Evolutionary conservation across 371 early-diverging fungal genomes (phyloP).

Genomic region (Blakeslea trispora): DNA sequence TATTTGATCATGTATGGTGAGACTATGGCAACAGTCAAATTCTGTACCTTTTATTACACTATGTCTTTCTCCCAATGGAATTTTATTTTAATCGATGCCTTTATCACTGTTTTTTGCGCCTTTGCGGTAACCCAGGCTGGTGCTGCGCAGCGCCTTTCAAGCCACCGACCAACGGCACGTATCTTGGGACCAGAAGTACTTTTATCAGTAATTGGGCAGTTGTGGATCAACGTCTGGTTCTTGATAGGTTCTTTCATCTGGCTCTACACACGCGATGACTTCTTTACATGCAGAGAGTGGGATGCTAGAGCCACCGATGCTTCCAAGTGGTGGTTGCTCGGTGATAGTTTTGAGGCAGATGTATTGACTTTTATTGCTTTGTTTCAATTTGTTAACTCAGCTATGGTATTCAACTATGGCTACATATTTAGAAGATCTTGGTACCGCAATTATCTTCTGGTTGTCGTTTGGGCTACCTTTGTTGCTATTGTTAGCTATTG

Average conservation of each 20-base stretch:
- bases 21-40: slow-evolving; percentile 63
- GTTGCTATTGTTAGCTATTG: slow-evolving; percentile 59
- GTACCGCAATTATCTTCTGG: slow-evolving; percentile 62
- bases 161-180: slow-evolving; percentile 72
- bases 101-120: slow-evolving; percentile 63
- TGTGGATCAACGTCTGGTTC: slow-evolving; percentile 68
- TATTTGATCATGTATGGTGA: slow-evolving; percentile 77
- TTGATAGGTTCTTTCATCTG: slow-evolving; percentile 48
- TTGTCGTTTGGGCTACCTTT: slow-evolving; percentile 57
- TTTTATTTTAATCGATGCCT: slow-evolving; percentile 77
- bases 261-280: slow-evolving; percentile 62
- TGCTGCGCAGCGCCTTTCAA: slow-evolving; percentile 55
- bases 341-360: slow-evolving; percentile 76
- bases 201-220: slow-evolving; percentile 61
- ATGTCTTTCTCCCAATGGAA: slow-evolving; percentile 58
- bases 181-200: slow-evolving; percentile 73
- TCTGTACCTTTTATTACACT: slow-evolving; percentile 59
- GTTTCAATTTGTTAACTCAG: slow-evolving; percentile 65
- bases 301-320: slow-evolving; percentile 61
- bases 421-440: slow-evolving; percentile 57
- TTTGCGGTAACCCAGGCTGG: slow-evolving; percentile 67
- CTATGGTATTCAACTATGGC: slow-evolving; percentile 70
- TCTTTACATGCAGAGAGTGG: slow-evolving; percentile 74
- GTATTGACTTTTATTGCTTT: slow-evolving; percentile 57
- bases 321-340: slow-evolving; percentile 77